These are phyloP conservation scores for Verruconis gallopava DNA, from an alignment of 2,329 filamentous ascomycete genomes.

Conservation along the genomic window DNA sequence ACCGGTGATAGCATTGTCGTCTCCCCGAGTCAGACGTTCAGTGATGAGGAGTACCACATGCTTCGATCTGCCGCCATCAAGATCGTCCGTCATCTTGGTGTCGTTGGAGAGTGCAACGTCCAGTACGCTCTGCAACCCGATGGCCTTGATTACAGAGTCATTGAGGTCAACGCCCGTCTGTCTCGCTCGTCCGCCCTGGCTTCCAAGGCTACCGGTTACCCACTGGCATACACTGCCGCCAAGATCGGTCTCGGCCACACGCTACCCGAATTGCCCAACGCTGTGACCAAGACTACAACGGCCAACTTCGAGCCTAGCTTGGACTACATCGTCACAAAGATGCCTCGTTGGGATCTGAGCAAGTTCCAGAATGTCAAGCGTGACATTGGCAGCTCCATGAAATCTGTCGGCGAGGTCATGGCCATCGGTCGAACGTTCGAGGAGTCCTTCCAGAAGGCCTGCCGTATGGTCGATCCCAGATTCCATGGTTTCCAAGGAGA, in stretches of 20 bases:
- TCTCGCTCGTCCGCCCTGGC: slow-evolving; percentile 94
- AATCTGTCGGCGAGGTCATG: slow-evolving; percentile 98
- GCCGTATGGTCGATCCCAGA: slow-evolving; percentile 86
- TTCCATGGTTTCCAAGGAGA: slow-evolving; percentile 92
- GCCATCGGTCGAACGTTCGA: slow-evolving; percentile 97
- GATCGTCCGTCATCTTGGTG: slow-evolving; percentile 91
- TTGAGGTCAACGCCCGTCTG: slow-evolving; percentile 97
- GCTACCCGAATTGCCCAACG: slow-evolving; percentile 89
- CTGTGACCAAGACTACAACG: slow-evolving; percentile 95
- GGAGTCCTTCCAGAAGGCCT: slow-evolving; percentile 98
- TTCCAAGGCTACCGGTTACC: slow-evolving; percentile 96
- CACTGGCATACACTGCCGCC: slow-evolving; percentile 89
- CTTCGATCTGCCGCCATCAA: slow-evolving; percentile 94
- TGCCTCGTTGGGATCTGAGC: slow-evolving; percentile 92
- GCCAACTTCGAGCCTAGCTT: slow-evolving; percentile 97
- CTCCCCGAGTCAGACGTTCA: slow-evolving; percentile 89
- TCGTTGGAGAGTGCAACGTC: slow-evolving; percentile 97
- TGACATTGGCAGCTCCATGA: slow-evolving; percentile 96
- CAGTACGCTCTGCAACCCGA: slow-evolving; percentile 96
- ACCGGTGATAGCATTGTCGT: slow-evolving; percentile 98
- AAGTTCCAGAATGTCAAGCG: slow-evolving; percentile 99
- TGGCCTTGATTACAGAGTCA: slow-evolving; percentile 94
- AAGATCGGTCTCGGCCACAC: slow-evolving; percentile 97
- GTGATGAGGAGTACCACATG: slow-evolving; percentile 99
- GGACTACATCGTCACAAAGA: slow-evolving; percentile 98